Evolutionary conservation across 2,329 filamentous ascomycete species (phyloP).

Genomic region (Didymella segeticola): DNA sequence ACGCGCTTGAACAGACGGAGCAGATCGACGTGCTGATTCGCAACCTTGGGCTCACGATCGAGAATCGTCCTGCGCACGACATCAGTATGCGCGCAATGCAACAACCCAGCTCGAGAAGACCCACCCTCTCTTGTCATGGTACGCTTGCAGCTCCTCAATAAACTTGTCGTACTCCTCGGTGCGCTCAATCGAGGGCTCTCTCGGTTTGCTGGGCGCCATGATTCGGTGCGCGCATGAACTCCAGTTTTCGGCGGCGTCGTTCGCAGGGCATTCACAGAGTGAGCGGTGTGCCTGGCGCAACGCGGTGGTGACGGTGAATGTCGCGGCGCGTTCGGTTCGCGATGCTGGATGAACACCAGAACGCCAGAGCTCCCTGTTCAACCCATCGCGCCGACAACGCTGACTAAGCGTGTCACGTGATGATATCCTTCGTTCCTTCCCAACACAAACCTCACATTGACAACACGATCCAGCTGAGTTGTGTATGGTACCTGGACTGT

Average conservation of each 20-base stretch:
- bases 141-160: constrained; percentile 73
- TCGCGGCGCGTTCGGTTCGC: constrained; percentile 42
- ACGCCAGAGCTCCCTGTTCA: constrained; percentile 34
- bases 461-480: background rate
- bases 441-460: constrained; percentile 1
- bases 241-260: constrained; percentile 18
- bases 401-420: constrained; percentile 29
- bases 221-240: constrained; percentile 47
- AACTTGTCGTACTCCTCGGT: constrained; percentile 77
- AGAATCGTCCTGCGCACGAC: constrained; percentile 65
- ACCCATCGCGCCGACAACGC: constrained; percentile 25
- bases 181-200: constrained; percentile 56
- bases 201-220: constrained; percentile 54
- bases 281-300: constrained; percentile 31
- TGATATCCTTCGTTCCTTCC: constrained; percentile 23
- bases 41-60: constrained; percentile 82
- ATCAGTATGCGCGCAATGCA: constrained; percentile 34
- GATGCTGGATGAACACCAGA: constrained; percentile 42
- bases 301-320: constrained; percentile 27
- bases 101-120: constrained; percentile 31
- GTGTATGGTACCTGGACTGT: background rate
- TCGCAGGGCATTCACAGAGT: constrained; percentile 31
- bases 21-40: constrained; percentile 76
- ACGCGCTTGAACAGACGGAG: constrained; percentile 80
- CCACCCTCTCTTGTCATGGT: constrained; percentile 78